phyloP scores from a whole-genome alignment of 2,329 filamentous ascomycete species.

The Microcera coccophila region DNA sequence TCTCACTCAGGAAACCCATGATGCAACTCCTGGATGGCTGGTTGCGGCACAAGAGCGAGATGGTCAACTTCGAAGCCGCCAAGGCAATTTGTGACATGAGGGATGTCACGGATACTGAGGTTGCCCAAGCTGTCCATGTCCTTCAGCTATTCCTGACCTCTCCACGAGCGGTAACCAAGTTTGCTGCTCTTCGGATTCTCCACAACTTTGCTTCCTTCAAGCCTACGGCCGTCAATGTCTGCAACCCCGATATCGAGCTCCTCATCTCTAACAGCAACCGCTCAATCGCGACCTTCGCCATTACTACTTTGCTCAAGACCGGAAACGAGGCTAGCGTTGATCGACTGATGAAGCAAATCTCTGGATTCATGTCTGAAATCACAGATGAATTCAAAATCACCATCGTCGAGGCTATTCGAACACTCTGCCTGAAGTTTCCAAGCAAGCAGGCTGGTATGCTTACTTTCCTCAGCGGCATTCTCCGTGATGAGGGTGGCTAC shows the following conservation, averaged over 20 bases:
- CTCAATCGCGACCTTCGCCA: slow-evolving; percentile 96
- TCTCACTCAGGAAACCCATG: slow-evolving; percentile 87
- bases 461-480: slow-evolving; percentile 91
- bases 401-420: slow-evolving; percentile 97
- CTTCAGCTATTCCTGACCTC: slow-evolving; percentile 96
- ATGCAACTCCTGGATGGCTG: slow-evolving; percentile 94
- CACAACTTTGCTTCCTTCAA: slow-evolving; percentile 97
- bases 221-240: slow-evolving; percentile 83
- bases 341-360: slow-evolving; percentile 97
- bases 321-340: slow-evolving; percentile 97
- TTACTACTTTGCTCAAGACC: slow-evolving; percentile 96
- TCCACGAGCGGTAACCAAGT: slow-evolving; percentile 92
- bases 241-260: slow-evolving; percentile 95
- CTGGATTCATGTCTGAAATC: slow-evolving; percentile 97
- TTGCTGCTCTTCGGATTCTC: slow-evolving; percentile 91
- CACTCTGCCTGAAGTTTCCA: slow-evolving; percentile 94
- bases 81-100: slow-evolving; percentile 96
- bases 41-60: slow-evolving; percentile 97
- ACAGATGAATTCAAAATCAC: slow-evolving; percentile 99
- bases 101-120: slow-evolving; percentile 88
- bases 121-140: slow-evolving; percentile 87
- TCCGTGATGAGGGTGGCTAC: slow-evolving; percentile 94
- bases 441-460: slow-evolving; percentile 98
- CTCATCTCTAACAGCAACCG: slow-evolving; percentile 96
- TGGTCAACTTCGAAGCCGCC: slow-evolving; percentile 98